These are phyloP conservation scores for Pichia paraexigua DNA, from an alignment of 805 yeast species.

Conservation along the genomic window DNA sequence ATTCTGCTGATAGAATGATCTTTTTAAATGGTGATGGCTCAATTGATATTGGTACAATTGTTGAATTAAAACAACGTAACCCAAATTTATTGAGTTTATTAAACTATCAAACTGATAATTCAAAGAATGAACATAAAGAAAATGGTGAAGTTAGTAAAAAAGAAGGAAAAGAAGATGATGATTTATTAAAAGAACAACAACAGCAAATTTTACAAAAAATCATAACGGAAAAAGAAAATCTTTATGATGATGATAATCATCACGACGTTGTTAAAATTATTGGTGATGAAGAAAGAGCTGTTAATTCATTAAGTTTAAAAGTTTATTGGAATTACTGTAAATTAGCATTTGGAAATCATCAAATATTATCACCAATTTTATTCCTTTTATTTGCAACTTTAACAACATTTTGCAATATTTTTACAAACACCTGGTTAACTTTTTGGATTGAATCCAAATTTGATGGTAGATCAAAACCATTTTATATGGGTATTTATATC, in stretches of 20 bases:
- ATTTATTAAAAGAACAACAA: conserved; percentile 13
- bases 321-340: conserved; percentile 45
- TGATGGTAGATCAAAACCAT: conserved; percentile 35
- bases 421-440: conserved; percentile 72
- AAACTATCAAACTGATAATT: conserved; percentile 24
- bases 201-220: conserved; percentile 1
- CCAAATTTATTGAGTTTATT: conserved; percentile 32
- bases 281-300: conserved; percentile 50
- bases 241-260: neutral
- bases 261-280: conserved; percentile 29
- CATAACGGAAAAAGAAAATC: neutral
- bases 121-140: conserved; percentile 9
- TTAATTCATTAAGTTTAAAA: conserved; percentile 39
- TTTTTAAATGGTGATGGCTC: conserved; percentile 61
- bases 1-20: conserved; percentile 60
- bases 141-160: conserved; percentile 12
- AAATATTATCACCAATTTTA: conserved; percentile 25
- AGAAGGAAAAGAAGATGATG: conserved; percentile 11
- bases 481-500: conserved; percentile 70
- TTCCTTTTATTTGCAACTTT: conserved; percentile 18
- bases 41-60: conserved; percentile 52
- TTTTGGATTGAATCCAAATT: conserved; percentile 68
- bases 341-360: conserved; percentile 48
- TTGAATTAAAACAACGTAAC: conserved; percentile 39
- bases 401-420: conserved; percentile 45